Conservation (phyloP, 768 basidiomycete species). For the Gloeostereum incarnatum region DNA sequence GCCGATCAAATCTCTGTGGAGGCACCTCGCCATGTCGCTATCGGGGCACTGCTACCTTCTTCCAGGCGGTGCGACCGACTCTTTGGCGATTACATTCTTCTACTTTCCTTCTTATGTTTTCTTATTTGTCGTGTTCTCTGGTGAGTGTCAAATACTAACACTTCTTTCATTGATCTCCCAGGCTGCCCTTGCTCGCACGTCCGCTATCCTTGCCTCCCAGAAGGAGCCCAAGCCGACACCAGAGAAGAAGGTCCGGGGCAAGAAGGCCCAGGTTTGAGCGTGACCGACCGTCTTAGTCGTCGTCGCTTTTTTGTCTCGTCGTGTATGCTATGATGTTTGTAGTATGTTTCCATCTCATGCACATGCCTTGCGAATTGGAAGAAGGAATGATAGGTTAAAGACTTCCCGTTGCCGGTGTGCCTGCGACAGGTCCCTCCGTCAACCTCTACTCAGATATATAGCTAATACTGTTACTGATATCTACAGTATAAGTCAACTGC, state of each 20-base stretch:
- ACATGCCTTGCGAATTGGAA: too few relatives aligned
- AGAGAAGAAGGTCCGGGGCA: conserved; percentile 65
- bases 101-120: conserved; percentile 8
- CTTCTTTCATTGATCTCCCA: conserved; percentile 20
- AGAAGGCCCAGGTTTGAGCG: conserved; percentile 54
- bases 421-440: too few relatives aligned
- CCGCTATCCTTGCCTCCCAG: conserved; percentile 61
- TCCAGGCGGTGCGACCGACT: conserved; percentile 56
- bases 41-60: conserved; percentile 62
- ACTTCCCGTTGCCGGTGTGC: too few relatives aligned
- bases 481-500: too few relatives aligned
- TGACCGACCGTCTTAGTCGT: too few relatives aligned
- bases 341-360: too few relatives aligned
- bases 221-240: conserved; percentile 60
- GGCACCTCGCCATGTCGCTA: conserved; percentile 69
- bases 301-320: too few relatives aligned
- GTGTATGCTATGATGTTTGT: too few relatives aligned
- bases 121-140: conserved; percentile 9
- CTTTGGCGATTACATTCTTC: conserved; percentile 56
- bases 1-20: conserved; percentile 54
- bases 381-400: too few relatives aligned
- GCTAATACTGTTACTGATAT: too few relatives aligned
- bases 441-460: too few relatives aligned
- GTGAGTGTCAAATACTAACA: conserved; percentile 18
- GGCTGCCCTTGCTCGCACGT: conserved; percentile 72